These are phyloP conservation scores for Penicillium sp. DNA, from an alignment of 2,329 filamentous ascomycete species.

Conservation along the genomic window DNA sequence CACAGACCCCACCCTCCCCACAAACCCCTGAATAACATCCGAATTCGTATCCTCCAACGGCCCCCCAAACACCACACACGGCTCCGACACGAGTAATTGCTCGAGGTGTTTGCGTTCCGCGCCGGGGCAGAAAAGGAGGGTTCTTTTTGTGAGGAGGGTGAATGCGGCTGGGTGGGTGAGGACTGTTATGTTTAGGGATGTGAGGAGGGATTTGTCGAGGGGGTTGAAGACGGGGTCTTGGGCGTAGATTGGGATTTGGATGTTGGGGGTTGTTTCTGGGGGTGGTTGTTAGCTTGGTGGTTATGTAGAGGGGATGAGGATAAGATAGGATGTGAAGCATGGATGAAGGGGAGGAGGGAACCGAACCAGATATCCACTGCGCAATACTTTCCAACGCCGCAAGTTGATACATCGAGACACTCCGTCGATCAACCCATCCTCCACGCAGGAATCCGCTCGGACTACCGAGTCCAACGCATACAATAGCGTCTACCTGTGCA, in stretches of 20 bases:
- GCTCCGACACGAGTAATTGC: conserved; percentile 55
- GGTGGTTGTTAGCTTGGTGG: too few relatives aligned
- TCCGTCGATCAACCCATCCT: conserved; percentile 50
- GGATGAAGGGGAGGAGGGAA: too few relatives aligned
- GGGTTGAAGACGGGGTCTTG: conserved; percentile 59
- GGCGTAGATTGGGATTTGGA: conserved; percentile 53
- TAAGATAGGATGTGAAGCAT: neutral
- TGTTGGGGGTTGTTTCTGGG: neutral
- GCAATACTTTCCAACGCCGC: conserved; percentile 44
- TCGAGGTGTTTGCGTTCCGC: conserved; percentile 59
- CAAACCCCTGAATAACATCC: conserved; percentile 31
- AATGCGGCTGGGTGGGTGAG: conserved; percentile 60
- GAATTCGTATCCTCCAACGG: conserved; percentile 44
- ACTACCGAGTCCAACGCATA: conserved; percentile 51
- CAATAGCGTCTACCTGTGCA: conserved; percentile 36
- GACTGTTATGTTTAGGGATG: conserved; percentile 43
- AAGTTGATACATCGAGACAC: conserved; percentile 50
- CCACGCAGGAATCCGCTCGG: conserved; percentile 50
- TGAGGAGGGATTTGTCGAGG: conserved; percentile 48
- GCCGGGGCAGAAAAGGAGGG: conserved; percentile 68
- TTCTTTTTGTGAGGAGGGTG: conserved; percentile 53
- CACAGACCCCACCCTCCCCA: conserved; percentile 31
- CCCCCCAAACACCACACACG: conserved; percentile 65
- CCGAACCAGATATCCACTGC: conserved; percentile 35
- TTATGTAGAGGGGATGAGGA: neutral